Evolutionary conservation across 352 stramenopile genomes (phyloP).

Genomic region (Elongisporangium prolatum): DNA sequence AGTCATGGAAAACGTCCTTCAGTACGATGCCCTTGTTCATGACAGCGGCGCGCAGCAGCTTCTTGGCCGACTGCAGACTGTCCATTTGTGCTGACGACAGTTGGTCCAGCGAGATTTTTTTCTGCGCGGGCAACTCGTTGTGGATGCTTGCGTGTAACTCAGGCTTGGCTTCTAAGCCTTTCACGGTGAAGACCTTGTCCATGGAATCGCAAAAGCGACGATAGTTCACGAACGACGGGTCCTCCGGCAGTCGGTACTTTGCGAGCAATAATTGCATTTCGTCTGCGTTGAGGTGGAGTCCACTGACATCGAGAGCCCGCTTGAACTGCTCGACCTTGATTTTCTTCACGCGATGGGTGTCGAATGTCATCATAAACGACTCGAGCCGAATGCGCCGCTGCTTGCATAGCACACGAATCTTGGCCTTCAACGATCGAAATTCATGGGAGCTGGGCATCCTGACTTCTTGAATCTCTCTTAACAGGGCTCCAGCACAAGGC

Average conservation of each 20-base stretch:
- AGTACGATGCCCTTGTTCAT: slow-evolving; percentile 80
- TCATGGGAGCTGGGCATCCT: slow-evolving; percentile 65
- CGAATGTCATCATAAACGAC: slow-evolving; percentile 88
- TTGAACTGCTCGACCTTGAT: slow-evolving; percentile 81
- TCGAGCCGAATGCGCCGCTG: slow-evolving; percentile 77
- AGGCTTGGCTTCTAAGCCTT: slow-evolving; percentile 66
- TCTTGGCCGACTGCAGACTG: slow-evolving; percentile 33
- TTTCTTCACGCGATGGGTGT: slow-evolving; percentile 80
- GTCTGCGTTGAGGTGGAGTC: slow-evolving; percentile 42
- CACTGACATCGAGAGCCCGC: slow-evolving; percentile 71
- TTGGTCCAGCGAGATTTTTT: slow-evolving; percentile 27
- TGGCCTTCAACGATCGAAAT: slow-evolving; percentile 78
- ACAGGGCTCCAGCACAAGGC: background rate
- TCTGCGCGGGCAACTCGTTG: slow-evolving; percentile 18
- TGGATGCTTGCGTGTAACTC: slow-evolving; percentile 28
- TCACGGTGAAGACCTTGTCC: slow-evolving; percentile 80
- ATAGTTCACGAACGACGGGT: slow-evolving; percentile 71
- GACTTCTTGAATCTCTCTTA: background rate
- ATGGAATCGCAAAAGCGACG: slow-evolving; percentile 81
- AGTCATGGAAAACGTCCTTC: slow-evolving; percentile 86
- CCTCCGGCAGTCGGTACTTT: slow-evolving; percentile 64
- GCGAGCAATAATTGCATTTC: slow-evolving; percentile 55
- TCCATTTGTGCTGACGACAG: slow-evolving; percentile 29
- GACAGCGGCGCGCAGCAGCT: slow-evolving; percentile 56
- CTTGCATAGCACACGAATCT: slow-evolving; percentile 76